Percentiles rank a stretch among this genome's conserved stretches.
phyloP scores from a whole-genome alignment of 768 basidiomycete species.

The Pulveroboletus sp. region DNA sequence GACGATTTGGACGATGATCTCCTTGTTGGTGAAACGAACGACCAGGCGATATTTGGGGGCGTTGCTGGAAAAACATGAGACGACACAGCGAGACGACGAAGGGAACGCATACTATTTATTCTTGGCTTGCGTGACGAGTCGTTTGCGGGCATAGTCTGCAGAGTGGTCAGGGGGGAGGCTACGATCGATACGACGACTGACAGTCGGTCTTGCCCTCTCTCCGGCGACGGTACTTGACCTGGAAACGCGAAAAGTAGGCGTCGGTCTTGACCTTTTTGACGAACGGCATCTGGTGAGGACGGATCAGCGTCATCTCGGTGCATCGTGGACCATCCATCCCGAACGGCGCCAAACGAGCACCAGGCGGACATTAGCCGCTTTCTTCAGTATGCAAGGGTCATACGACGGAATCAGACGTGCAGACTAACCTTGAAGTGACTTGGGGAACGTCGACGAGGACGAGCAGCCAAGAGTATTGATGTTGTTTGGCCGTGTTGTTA shows the following conservation, averaged over 20 bases:
- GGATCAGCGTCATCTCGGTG: conserved; percentile 30
- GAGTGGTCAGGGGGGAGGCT: conserved; percentile 7
- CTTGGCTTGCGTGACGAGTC: conserved; percentile 96
- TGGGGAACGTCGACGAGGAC: conserved; percentile 29
- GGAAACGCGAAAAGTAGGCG: conserved; percentile 97
- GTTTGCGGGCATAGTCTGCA: conserved; percentile 94
- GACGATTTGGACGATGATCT: conserved; percentile 91
- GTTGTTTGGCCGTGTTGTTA: conserved; percentile 32
- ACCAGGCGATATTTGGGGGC: conserved; percentile 98
- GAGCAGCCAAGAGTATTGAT: conserved; percentile 16
- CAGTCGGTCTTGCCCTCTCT: conserved; percentile 99
- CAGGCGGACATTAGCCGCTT: not conserved
- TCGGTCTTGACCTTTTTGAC: conserved; percentile 95
- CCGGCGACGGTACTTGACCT: conserved; percentile 96
- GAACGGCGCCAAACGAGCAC: conserved; percentile 1
- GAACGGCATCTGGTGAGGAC: conserved; percentile 73
- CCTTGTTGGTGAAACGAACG: conserved; percentile 97
- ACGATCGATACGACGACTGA: conserved; percentile 35
- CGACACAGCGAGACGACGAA: not conserved
- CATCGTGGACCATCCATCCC: conserved; percentile 31
- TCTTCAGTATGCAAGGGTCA: not conserved
- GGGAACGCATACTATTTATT: conserved; percentile 82
- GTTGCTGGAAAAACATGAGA: conserved; percentile 49
- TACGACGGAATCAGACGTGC: not conserved
- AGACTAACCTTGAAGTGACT: conserved; percentile 40